These are phyloP conservation scores for Rhododendron williamsianum DNA, from an alignment of 148 eudicot species.

Conservation along the genomic window DNA sequence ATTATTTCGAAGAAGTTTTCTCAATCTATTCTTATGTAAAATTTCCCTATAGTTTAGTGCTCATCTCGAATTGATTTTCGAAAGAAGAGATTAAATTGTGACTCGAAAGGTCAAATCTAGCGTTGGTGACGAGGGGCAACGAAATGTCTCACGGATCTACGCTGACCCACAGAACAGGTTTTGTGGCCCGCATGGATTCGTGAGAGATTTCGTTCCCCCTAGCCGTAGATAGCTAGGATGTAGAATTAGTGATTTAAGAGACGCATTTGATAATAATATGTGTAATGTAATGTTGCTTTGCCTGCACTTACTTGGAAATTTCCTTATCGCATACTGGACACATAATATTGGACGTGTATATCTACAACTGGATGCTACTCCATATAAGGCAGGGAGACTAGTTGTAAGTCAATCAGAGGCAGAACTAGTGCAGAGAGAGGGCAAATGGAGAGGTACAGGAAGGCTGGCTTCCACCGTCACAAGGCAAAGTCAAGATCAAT, in stretches of 20 bases:
- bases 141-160: neutral
- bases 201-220: neutral
- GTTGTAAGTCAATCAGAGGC: neutral
- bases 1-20: neutral
- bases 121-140: neutral
- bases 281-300: neutral
- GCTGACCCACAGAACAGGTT: too few species aligned
- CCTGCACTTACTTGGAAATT: neutral
- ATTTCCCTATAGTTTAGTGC: neutral
- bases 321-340: neutral
- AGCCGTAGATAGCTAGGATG: too few species aligned
- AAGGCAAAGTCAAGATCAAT: too few species aligned
- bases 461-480: too few species aligned
- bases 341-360: neutral
- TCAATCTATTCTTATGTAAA: neutral
- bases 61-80: neutral
- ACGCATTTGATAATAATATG: neutral
- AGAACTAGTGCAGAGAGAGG: too few species aligned
- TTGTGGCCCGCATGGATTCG: neutral
- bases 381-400: neutral
- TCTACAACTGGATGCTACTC: neutral
- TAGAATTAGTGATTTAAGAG: neutral
- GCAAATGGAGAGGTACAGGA: too few species aligned
- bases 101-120: neutral
- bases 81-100: neutral